Percentiles rank a stretch among this genome's conserved stretches.
phyloP scores from a whole-genome alignment of 768 basidiomycete genomes.

The Suillus placidus region DNA sequence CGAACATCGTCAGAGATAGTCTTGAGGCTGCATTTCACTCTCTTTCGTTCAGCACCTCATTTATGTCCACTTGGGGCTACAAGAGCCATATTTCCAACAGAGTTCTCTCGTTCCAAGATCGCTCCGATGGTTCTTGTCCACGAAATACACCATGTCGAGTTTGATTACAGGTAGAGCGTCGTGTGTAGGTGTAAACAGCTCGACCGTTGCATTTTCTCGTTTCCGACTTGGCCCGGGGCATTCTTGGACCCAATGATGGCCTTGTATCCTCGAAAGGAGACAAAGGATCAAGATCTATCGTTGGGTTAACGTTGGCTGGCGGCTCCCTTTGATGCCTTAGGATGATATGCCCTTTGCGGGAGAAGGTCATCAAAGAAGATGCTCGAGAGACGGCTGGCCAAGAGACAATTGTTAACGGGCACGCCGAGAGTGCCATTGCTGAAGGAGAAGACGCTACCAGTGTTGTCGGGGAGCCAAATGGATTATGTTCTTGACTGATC shows the following conservation, averaged over 20 bases:
- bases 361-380: background rate
- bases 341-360: background rate
- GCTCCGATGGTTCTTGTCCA: background rate
- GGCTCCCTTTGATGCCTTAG: background rate
- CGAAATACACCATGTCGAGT: background rate
- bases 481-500: background rate
- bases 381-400: background rate
- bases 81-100: slow-evolving; percentile 60
- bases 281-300: background rate
- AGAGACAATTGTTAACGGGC: background rate
- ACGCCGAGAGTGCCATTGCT: background rate
- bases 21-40: slow-evolving; percentile 60
- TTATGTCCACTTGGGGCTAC: slow-evolving; percentile 78
- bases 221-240: background rate
- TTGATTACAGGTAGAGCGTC: background rate
- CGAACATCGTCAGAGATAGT: slow-evolving; percentile 70
- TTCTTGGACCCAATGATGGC: background rate
- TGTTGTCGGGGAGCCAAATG: background rate
- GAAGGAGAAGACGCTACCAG: background rate
- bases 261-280: background rate
- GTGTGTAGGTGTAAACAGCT: background rate
- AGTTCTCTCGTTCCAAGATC: background rate
- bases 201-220: background rate
- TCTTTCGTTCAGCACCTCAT: slow-evolving; percentile 50
- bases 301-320: background rate